These are phyloP conservation scores for Acanthamoeba royreba DNA, from an alignment of 208 protist species.

Conservation along the genomic window DNA sequence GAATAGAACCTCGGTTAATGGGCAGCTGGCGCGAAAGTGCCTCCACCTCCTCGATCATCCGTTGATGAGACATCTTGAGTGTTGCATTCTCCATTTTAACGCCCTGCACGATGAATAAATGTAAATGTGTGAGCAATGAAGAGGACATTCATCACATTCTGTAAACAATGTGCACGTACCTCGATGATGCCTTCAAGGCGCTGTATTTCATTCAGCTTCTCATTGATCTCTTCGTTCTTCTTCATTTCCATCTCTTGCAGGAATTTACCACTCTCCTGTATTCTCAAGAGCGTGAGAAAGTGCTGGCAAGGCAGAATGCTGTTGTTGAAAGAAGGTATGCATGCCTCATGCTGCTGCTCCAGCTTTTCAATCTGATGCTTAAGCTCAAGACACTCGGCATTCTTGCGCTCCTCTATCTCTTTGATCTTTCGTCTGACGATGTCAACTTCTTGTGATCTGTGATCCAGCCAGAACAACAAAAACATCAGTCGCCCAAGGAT, in stretches of 20 bases:
- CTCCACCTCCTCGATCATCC: constrained; percentile 30
- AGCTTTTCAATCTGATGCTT: neutral
- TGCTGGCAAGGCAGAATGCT: neutral
- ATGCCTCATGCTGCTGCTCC: neutral
- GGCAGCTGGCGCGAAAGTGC: constrained; percentile 11
- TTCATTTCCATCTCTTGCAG: constrained; percentile 9
- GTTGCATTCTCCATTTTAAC: constrained; percentile 35
- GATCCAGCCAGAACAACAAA: neutral
- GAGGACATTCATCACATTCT: neutral
- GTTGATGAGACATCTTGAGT: constrained; percentile 37
- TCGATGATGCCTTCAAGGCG: constrained; percentile 1
- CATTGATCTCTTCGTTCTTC: constrained; percentile 14
- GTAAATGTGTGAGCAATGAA: neutral
- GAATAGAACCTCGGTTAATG: neutral
- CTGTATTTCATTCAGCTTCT: neutral
- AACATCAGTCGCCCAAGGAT: too few species aligned
- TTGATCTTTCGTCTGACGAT: constrained; percentile 10
- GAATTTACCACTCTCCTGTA: neutral
- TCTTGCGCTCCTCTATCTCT: neutral
- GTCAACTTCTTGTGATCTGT: neutral
- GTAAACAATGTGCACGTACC: neutral
- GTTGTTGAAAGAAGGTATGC: neutral
- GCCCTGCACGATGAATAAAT: neutral
- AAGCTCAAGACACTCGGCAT: neutral
- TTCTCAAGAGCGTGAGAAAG: neutral